Percentiles rank a stretch among this genome's conserved stretches.
Conservation (phyloP, 176 grass and related monocot species). For the Oryza brachyantha region DNA sequence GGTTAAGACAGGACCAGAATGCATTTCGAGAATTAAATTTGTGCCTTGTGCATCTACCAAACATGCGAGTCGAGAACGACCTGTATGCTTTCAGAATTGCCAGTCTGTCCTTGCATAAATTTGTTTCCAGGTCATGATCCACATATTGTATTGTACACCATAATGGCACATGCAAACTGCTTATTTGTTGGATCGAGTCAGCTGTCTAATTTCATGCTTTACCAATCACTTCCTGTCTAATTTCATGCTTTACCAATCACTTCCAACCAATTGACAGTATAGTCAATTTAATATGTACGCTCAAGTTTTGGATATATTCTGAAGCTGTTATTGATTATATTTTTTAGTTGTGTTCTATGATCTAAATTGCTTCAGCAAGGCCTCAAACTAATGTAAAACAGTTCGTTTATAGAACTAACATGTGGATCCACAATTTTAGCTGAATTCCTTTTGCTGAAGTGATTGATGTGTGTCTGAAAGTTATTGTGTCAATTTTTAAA, state of each 20-base stretch:
- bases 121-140: constrained; percentile 6
- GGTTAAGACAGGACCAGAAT: background rate
- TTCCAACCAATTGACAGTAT: background rate
- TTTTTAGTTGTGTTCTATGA: background rate
- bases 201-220: too few species aligned
- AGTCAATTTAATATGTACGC: background rate
- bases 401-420: background rate
- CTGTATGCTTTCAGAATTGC: constrained; percentile 6
- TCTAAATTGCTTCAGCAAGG: background rate
- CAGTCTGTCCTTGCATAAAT: background rate
- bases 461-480: too few species aligned
- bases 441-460: too few species aligned
- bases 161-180: background rate
- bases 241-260: background rate
- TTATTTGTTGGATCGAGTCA: constrained; percentile 11
- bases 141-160: background rate
- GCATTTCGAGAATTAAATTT: constrained; percentile 9
- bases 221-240: too few species aligned
- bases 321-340: background rate
- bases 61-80: background rate
- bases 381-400: background rate
- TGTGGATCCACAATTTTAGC: background rate
- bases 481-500: too few species aligned
- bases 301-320: background rate
- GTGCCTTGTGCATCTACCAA: constrained; percentile 17